Evolutionary conservation across 164 flowering plant species (phyloP).

Genomic region (grape (Vitis vinifera)): DNA sequence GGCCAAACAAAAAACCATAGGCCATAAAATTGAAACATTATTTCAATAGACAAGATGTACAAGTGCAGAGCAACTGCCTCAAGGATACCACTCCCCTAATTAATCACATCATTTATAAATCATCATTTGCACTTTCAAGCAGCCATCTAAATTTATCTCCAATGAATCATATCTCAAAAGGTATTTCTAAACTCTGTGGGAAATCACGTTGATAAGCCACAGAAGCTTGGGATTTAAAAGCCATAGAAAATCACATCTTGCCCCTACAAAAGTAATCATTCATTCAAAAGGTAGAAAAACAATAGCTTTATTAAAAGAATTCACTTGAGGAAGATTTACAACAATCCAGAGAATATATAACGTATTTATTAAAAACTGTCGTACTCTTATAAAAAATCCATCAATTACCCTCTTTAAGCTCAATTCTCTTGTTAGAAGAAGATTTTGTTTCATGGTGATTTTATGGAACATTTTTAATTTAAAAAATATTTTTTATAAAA

Average conservation of each 20-base stretch:
- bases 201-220: slow-evolving; percentile 99
- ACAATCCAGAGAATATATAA: background rate
- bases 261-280: slow-evolving; percentile 52
- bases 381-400: too few species aligned
- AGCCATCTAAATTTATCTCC: background rate
- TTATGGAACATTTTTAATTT: too few species aligned
- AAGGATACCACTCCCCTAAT: background rate
- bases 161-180: background rate
- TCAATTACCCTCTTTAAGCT: too few species aligned
- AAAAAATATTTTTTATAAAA: too few species aligned
- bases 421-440: too few species aligned
- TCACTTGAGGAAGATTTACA: too few species aligned
- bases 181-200: slow-evolving; percentile 57
- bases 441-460: too few species aligned
- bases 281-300: slow-evolving; percentile 11
- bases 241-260: slow-evolving; percentile 61
- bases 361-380: too few species aligned
- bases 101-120: too few species aligned
- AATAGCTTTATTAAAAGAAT: background rate
- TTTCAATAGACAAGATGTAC: too few species aligned
- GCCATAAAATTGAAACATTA: too few species aligned
- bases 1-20: too few species aligned
- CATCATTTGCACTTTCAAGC: background rate
- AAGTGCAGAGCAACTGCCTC: background rate
- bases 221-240: slow-evolving; percentile 97